Percentiles rank a stretch among this genome's conserved stretches.
Conservation (phyloP, 495 filamentous ascomycete genomes). For the Acidiella bohemica region DNA sequence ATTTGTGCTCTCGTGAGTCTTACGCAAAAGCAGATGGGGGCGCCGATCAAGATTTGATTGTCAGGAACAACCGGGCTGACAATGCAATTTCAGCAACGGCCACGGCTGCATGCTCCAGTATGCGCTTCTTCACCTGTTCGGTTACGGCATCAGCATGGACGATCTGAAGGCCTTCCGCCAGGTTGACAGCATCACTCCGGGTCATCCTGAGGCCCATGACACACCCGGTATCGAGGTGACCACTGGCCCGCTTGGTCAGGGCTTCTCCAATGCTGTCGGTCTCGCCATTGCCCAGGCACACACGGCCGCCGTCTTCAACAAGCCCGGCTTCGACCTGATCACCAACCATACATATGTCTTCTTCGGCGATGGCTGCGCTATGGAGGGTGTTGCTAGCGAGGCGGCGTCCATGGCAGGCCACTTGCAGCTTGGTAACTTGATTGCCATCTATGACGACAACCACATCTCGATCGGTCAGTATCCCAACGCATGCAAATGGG, state of each 20-base stretch:
- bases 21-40: background rate
- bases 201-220: conserved; percentile 93
- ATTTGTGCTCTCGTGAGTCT: conserved; percentile 94
- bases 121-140: conserved; percentile 91
- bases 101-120: conserved; percentile 99
- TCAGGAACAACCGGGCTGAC: conserved; percentile 8
- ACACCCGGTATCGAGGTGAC: conserved; percentile 96
- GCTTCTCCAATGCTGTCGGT: conserved; percentile 90
- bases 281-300: conserved; percentile 92
- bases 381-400: conserved; percentile 94
- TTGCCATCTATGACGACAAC: conserved; percentile 96
- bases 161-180: conserved; percentile 85
- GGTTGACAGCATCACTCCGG: conserved; percentile 86
- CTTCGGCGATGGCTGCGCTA: conserved; percentile 96
- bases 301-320: conserved; percentile 85
- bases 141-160: conserved; percentile 71
- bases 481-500: no score
- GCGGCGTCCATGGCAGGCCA: conserved; percentile 88
- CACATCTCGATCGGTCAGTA: conserved; percentile 75
- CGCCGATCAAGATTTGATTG: background rate
- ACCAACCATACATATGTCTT: conserved; percentile 95
- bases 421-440: conserved; percentile 93
- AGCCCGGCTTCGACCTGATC: conserved; percentile 80
- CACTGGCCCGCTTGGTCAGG: conserved; percentile 90
- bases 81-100: conserved; percentile 56